Evolutionary conservation across 2,329 filamentous ascomycete genomes (phyloP), one percentile per base, ranked within the genome.

Genomic region (Venturia aucupariae): DNA sequence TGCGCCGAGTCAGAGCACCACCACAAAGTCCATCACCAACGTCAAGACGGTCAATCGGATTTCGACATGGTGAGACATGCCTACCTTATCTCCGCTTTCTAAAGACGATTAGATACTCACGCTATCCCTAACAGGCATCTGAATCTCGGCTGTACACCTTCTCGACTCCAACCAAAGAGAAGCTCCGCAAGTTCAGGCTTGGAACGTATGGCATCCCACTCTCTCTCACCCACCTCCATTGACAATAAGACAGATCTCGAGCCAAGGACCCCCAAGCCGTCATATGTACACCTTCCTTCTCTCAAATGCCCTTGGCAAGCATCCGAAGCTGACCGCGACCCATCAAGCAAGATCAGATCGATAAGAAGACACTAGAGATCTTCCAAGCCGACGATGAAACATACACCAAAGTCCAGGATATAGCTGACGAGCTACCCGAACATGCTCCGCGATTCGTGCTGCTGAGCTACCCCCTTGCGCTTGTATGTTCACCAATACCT

Each of bases 61-160:
- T 8, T 57, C 59, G 42, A 24, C 17, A 61, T 61, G 59, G 59
- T 61, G 59, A 6, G 35, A 24, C 27, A 42, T 8, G 8, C 22
- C 13, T 3, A 41, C 13, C 11, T 17, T 19, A 42, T 13, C 22
- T 15, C 4, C 30, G 38, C 41, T 2, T 39, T 17, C 15, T 24
- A 8, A 6, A 32, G 27, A 22, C 30, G 30, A n/a, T n/a, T n/a
- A n/a, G 17, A 7, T 35, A 27, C 46, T 65, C 44, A 41, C 42
- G 62, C 39, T 27, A n/a, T 15, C 13, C 13, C 44, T 1, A 46
- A 32, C 69, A 81, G 77, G 75, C 86, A 71, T 95, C 92, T 73
- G 92, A 97, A 81, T 87, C 91, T 67, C 84, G 92, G 70, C 84
- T 97, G 67, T 97, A 96, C 80, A 90, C 90, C 66, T 96, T 97